A percentile compares a stretch with the other conserved stretches of the same genome.
Evolutionary conservation across 2,329 filamentous ascomycete genomes (phyloP).

Genomic region (Acephala macrosclerotiorum): DNA sequence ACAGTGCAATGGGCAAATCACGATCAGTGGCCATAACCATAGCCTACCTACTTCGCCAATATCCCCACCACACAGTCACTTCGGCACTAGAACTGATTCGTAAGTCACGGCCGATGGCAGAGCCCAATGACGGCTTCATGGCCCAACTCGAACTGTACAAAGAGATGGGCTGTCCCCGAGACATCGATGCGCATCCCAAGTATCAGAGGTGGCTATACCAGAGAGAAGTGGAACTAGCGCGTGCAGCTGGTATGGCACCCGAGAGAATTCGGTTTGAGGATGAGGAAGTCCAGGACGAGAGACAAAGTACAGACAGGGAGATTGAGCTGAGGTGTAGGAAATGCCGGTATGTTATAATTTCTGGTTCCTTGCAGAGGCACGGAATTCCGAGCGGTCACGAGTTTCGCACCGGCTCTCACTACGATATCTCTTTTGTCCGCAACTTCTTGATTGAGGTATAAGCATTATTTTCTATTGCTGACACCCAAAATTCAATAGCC

Average conservation of each 20-base stretch:
- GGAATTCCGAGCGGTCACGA: not conserved
- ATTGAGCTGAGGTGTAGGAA: constrained; percentile 86
- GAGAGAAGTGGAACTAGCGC: constrained; percentile 69
- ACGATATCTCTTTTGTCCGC: not conserved
- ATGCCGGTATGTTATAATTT: constrained; percentile 65
- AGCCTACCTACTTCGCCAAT: constrained; percentile 81
- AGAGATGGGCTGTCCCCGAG: constrained; percentile 80
- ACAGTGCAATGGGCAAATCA: constrained; percentile 94
- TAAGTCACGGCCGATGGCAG: constrained; percentile 76
- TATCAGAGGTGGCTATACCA: constrained; percentile 84
- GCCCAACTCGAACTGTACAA: constrained; percentile 86
- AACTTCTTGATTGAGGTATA: not conserved
- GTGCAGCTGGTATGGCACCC: constrained; percentile 81
- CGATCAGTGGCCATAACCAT: constrained; percentile 85
- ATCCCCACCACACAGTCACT: constrained; percentile 53
- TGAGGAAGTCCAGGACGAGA: constrained; percentile 56
- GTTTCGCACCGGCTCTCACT: not conserved
- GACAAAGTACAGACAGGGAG: constrained; percentile 41
- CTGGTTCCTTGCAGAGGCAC: not conserved
- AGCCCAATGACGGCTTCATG: constrained; percentile 94
- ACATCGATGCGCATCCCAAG: constrained; percentile 71
- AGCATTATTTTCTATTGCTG: not conserved
- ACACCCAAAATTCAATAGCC: constrained; percentile 38
- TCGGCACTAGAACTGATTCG: constrained; percentile 75
- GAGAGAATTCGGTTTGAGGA: constrained; percentile 84